Base-by-base conservation (phyloP, 1,284 basidiomycete genomes). In the Tilletia setariae region DNA sequence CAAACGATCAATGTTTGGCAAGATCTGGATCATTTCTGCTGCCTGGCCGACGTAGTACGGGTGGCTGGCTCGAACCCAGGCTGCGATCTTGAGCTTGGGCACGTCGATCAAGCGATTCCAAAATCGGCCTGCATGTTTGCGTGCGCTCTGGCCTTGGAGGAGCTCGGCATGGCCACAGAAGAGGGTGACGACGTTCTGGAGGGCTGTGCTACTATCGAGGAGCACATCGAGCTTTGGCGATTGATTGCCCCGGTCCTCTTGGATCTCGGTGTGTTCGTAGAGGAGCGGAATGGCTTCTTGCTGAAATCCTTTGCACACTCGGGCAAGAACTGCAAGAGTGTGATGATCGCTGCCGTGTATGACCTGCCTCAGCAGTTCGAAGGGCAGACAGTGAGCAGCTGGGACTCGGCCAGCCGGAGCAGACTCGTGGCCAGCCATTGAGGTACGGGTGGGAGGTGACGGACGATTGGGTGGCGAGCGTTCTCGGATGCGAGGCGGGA, bases 331-430 rank as follows among this genome's bases (percentile, higher is more conserved):
- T 3, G 32, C 28, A 30, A 61, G 56, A 15, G 56, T 61, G 30
- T 16, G 25, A 6, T 7, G 23, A 30, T 61, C 56, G 28, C 56
- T 35, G 13, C 13, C 8, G 56, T 61, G 56, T 16, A 61, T 61
- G 56, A 61, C 35, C 28, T n/a, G 56, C 56, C 56, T 32, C 11
- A 32, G 56, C 28, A 61, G 28, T 30, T 61, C 56, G 32, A 61
- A 61, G 28, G 56, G 56, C 28, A 61, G 56, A 15, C 9, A 16
- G n/a, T 32, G 56, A 32, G 32, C 19, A 1, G 53, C 53, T 8
- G 35, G 11, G 35, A 11, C 11, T 4, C 6, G 35, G 11, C 6
- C 35, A 6, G 35, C 35, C 11, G 35, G 35, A 40, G 11, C 35
- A 40, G 35, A 40, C 6, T 40, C 35, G 4, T 4, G 35, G 11